Evolutionary conservation across 1,139 yeast genomes (phyloP).

Genomic region (Petasospora fabianii): DNA sequence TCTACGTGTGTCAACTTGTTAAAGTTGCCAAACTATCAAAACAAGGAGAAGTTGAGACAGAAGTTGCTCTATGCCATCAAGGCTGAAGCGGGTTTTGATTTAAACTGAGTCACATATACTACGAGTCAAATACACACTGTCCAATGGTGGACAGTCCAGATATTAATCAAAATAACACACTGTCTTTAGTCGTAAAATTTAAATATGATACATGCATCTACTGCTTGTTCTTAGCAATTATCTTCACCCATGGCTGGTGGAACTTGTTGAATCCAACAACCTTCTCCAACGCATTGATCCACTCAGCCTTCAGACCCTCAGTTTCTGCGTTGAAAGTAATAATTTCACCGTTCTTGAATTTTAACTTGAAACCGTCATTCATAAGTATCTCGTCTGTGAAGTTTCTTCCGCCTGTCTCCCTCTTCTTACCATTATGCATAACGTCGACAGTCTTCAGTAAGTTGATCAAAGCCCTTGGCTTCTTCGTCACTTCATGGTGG

Average conservation of each 20-base stretch:
- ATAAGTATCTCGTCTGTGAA: slow-evolving; percentile 62
- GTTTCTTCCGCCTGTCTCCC: slow-evolving; percentile 37
- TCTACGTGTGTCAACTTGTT: slow-evolving; percentile 89
- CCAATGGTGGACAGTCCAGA: too few species aligned
- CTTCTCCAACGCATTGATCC: slow-evolving; percentile 54
- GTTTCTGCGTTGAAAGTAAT: slow-evolving; percentile 70
- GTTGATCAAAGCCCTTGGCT: slow-evolving; percentile 65
- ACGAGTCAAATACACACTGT: background rate
- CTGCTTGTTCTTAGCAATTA: slow-evolving; percentile 11
- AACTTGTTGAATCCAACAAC: slow-evolving; percentile 49
- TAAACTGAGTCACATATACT: slow-evolving; percentile 26
- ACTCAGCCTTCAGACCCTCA: slow-evolving; percentile 46
- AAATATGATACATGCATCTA: slow-evolving; percentile 1
- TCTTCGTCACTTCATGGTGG: slow-evolving; percentile 57
- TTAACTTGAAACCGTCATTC: slow-evolving; percentile 61
- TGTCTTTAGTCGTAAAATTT: background rate
- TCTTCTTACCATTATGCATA: slow-evolving; percentile 43
- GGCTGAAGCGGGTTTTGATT: slow-evolving; percentile 82
- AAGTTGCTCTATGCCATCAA: slow-evolving; percentile 76
- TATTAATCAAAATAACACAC: background rate
- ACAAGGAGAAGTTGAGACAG: slow-evolving; percentile 51
- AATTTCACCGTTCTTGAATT: slow-evolving; percentile 63
- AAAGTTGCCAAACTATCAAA: slow-evolving; percentile 76
- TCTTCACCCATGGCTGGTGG: slow-evolving; percentile 70
- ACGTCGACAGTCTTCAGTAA: slow-evolving; percentile 57